A percentile compares a stretch with the other conserved stretches of the same genome.
Conservation (phyloP, 225 moss, liverwort and hornwort genomes). For the Climacium dendroides region DNA sequence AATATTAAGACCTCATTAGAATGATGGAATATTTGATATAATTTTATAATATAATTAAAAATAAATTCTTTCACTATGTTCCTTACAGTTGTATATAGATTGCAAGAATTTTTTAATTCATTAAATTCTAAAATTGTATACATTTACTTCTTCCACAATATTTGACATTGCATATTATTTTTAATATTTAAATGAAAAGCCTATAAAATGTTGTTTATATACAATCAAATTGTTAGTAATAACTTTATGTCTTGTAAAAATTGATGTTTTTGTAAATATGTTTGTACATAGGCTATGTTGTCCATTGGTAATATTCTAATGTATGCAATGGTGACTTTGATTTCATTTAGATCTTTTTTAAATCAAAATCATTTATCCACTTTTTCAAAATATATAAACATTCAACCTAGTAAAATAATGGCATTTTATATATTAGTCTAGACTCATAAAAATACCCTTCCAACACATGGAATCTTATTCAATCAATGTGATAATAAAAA, state of each 20-base stretch:
- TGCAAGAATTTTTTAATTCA: neutral
- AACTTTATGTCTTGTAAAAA: too few species aligned
- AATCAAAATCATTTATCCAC: too few species aligned
- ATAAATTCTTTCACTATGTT: neutral
- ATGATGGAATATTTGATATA: neutral
- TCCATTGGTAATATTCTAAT: accelerated
- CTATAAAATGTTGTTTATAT: too few species aligned
- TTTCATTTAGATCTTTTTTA: neutral
- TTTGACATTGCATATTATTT: too few species aligned
- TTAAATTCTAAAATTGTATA: neutral
- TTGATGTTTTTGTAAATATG: neutral
- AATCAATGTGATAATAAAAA: too few species aligned
- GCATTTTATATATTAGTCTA: too few species aligned
- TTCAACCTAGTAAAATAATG: neutral
- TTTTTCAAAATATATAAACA: neutral
- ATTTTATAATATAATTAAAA: neutral
- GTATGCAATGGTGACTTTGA: neutral
- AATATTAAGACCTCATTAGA: too few species aligned
- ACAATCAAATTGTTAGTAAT: neutral
- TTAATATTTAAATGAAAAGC: accelerated
- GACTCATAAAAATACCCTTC: accelerated
- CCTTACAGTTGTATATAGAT: too few species aligned
- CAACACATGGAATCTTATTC: neutral
- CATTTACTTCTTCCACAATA: neutral
- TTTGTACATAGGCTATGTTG: too few species aligned